phyloP scores from a whole-genome alignment of 345 rosid species.

The Psidium guajava region DNA sequence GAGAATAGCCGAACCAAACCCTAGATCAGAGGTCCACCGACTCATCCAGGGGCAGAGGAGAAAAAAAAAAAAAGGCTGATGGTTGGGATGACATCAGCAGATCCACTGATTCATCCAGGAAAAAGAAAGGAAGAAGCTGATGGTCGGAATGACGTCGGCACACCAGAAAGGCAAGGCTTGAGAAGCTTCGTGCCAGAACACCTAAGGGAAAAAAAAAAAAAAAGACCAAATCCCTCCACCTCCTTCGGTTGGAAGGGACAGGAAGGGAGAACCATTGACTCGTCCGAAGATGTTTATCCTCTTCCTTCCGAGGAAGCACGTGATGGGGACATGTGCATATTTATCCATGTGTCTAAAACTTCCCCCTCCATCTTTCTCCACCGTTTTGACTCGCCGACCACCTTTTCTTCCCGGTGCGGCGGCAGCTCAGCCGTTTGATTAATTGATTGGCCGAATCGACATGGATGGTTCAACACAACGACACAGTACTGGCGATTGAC shows the following conservation, averaged over 20 bases:
- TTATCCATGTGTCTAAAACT: background rate
- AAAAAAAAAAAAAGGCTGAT: background rate
- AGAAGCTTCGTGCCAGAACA: background rate
- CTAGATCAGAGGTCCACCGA: background rate
- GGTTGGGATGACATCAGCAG: background rate
- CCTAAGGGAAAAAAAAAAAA: background rate
- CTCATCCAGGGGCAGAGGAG: rapidly evolving
- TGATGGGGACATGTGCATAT: background rate
- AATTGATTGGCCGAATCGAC: background rate
- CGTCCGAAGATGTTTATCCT: background rate
- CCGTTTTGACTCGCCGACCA: background rate
- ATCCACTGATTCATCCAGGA: too few species aligned
- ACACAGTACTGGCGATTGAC: background rate
- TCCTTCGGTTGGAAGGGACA: background rate
- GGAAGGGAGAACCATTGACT: background rate
- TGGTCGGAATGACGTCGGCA: background rate
- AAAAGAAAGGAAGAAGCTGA: background rate
- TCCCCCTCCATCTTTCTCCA: background rate
- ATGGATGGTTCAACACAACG: background rate
- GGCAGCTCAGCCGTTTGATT: background rate
- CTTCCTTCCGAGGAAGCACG: background rate
- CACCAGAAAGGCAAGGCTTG: background rate
- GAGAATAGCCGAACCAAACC: background rate
- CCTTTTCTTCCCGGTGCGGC: background rate
- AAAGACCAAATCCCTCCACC: background rate